These are phyloP conservation scores for Populus hybrid DNA, from an alignment of 441 rosid species.

Conservation along the genomic window DNA sequence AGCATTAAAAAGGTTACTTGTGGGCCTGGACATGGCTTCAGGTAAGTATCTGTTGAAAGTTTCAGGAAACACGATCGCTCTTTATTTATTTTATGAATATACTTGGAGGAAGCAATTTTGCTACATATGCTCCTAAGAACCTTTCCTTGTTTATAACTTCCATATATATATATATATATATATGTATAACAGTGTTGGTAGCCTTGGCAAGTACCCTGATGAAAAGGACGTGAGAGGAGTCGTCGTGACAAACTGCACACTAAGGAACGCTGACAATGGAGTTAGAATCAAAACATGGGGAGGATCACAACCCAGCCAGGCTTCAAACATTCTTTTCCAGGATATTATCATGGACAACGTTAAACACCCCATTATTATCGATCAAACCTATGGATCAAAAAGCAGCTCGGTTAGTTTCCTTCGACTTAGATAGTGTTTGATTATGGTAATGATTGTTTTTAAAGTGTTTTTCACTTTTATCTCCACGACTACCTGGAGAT, in stretches of 20 bases:
- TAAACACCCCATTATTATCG: conserved; percentile 60
- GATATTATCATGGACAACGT: conserved; percentile 48
- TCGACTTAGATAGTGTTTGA: not conserved
- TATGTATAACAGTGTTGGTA: conserved; percentile 41
- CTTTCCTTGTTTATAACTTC: not conserved
- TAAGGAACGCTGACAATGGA: conserved; percentile 50
- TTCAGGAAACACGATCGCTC: not conserved
- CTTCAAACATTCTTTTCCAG: conserved; percentile 32
- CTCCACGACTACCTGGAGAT: not conserved
- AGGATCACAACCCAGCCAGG: conserved; percentile 44
- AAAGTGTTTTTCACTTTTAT: not conserved
- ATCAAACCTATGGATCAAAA: conserved; percentile 50
- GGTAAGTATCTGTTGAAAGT: conserved; percentile 25
- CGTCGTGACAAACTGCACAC: conserved; percentile 42
- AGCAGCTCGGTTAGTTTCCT: conserved; percentile 17
- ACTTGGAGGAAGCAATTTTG: too few relatives aligned
- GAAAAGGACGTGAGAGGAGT: conserved; percentile 51
- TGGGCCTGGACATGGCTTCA: conserved; percentile 82
- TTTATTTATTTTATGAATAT: not conserved
- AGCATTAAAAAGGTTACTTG: conserved; percentile 45
- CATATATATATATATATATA: not conserved
- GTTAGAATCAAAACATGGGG: conserved; percentile 67
- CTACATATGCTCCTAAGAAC: too few relatives aligned
- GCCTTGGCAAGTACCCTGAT: conserved; percentile 54
- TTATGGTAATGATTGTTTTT: too few relatives aligned